phyloP scores from a whole-genome alignment of 2,329 filamentous ascomycete species.

The Ophiostoma montium region DNA sequence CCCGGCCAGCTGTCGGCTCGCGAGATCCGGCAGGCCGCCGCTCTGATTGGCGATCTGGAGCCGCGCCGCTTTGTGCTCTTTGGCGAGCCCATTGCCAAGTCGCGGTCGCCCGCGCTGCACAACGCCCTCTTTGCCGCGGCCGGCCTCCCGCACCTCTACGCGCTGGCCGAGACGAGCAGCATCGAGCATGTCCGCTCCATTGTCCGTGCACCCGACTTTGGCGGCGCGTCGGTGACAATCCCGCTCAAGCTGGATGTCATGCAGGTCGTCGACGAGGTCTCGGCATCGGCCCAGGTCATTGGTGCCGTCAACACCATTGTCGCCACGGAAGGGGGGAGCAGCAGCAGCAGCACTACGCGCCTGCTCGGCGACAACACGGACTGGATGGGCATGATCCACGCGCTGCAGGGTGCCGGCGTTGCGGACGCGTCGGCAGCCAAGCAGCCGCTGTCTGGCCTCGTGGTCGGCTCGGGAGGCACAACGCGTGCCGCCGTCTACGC shows the following conservation, averaged over 20 bases:
- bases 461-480: slow-evolving; percentile 85
- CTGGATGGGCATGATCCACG: slow-evolving; percentile 80
- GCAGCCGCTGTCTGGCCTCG: slow-evolving; percentile 46
- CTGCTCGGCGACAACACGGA: slow-evolving; percentile 89
- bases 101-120: slow-evolving; percentile 77
- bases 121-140: slow-evolving; percentile 65
- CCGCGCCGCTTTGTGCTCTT: slow-evolving; percentile 74
- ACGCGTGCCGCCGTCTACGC: slow-evolving; percentile 84
- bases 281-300: slow-evolving; percentile 65
- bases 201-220: slow-evolving; percentile 62
- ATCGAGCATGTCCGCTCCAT: slow-evolving; percentile 46
- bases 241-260: slow-evolving; percentile 87
- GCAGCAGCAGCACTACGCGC: too few relatives aligned
- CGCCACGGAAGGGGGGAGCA: slow-evolving; percentile 31
- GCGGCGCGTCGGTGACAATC: slow-evolving; percentile 90
- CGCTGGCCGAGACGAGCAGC: slow-evolving; percentile 57
- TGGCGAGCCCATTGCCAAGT: slow-evolving; percentile 69
- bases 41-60: slow-evolving; percentile 65
- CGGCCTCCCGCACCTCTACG: slow-evolving; percentile 78
- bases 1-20: slow-evolving; percentile 84
- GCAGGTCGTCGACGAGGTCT: slow-evolving; percentile 63
- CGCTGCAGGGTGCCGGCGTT: slow-evolving; percentile 56
- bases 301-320: slow-evolving; percentile 94
- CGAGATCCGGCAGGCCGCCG: slow-evolving; percentile 69
- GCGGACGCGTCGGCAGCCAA: slow-evolving; percentile 20